Base-by-base conservation (phyloP, 2,329 filamentous ascomycete genomes). In the Rhinocladiella mackenziei region DNA sequence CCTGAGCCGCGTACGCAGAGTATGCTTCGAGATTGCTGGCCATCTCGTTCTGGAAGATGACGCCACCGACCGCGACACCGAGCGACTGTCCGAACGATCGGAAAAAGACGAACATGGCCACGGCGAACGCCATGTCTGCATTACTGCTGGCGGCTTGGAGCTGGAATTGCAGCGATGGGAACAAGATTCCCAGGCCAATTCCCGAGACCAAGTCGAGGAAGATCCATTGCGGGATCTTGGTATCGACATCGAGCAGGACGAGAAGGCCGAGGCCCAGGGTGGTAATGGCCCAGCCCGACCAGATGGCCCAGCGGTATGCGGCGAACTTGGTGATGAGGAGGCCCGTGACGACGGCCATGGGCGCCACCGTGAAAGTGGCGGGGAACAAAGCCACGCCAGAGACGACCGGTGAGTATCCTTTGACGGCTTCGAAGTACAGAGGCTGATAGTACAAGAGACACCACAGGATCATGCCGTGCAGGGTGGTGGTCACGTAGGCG, bases 1-100 rank as follows among this genome's bases (percentile, higher is more conserved):
- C 75, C 43, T 68, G 61, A 5, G 62, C 61, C 1, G 72, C 73
- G 38, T 80, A 70, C 15, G 65, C 61, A 0, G 74, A 66, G 33
- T 72, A 72, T 2, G 61, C 66, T 10, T 67, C 53, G 32, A 84
- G 61, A 48, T 76, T 73, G 32, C 62, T 63, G 41, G 65, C 67
- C 64, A 83, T 76, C 20, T 54, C 70, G 53, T 85, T 86, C 62
- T 86, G 81, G 65, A 86, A 86, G 40, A 84, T 73, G 22, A 82
- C 79, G 3, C 83, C 81, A 2, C 79, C 78, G 39, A 84, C 70
- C 2, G 82, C 80, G 2, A 86, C 77, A 17, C 82, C 82, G 7
- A 85, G 63, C 0, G 76, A 71, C 58, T 84, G 80, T 0, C 83
- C 83, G 17, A 85, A 73, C 1, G 76, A 73, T 10, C 80, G 75